phyloP scores from a whole-genome alignment of 1,139 yeast species.

The Meyerozyma athensensis region DNA sequence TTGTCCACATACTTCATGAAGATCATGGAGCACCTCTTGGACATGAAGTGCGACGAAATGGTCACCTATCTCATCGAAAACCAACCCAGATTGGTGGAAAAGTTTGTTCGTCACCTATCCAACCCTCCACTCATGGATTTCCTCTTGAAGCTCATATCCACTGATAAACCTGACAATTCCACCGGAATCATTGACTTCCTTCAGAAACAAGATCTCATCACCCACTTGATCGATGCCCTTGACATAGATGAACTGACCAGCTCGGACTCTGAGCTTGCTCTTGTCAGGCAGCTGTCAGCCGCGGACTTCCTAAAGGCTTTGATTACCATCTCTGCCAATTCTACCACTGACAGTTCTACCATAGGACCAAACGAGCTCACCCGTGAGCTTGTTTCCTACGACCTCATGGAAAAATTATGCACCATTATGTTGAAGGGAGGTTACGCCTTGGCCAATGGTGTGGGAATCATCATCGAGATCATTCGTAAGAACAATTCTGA shows the following conservation, averaged over 20 bases:
- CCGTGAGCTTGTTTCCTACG: constrained; percentile 74
- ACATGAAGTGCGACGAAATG: constrained; percentile 85
- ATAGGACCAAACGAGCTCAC: constrained; percentile 96
- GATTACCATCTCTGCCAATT: constrained; percentile 57
- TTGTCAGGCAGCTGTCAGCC: constrained; percentile 37
- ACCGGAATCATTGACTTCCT: constrained; percentile 74
- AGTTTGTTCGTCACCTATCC: constrained; percentile 73
- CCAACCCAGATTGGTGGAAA: constrained; percentile 58
- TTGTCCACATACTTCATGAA: constrained; percentile 89
- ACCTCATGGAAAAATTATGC: constrained; percentile 64
- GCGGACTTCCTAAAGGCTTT: constrained; percentile 47
- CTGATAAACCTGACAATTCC: constrained; percentile 73
- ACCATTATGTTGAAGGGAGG: constrained; percentile 89
- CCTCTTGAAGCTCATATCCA: constrained; percentile 66
- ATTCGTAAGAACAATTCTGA: constrained; percentile 95
- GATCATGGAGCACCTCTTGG: constrained; percentile 87
- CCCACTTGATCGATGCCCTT: constrained; percentile 53
- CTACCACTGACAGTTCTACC: constrained; percentile 77
- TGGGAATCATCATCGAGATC: constrained; percentile 90
- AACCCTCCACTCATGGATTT: constrained; percentile 88
- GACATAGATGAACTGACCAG: constrained; percentile 24
- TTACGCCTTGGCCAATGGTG: constrained; percentile 89
- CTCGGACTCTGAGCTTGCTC: constrained; percentile 28
- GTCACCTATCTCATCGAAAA: constrained; percentile 60
- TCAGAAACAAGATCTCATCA: constrained; percentile 60